Evolutionary conservation across 2,329 filamentous ascomycete species (phyloP).

Genomic region (Apiospora saccharicola): DNA sequence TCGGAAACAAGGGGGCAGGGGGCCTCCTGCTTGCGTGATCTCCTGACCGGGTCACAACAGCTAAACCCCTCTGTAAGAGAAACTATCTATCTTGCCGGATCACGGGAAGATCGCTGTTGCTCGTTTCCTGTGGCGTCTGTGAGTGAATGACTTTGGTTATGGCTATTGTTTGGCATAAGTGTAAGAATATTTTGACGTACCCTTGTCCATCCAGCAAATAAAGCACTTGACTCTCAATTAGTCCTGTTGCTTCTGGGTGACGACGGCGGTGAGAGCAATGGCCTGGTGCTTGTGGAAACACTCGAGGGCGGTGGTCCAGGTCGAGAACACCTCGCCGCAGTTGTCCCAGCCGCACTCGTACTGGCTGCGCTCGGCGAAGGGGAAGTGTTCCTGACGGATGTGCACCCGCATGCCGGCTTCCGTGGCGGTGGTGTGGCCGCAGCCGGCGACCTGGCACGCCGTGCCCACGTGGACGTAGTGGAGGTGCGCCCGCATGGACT

Average conservation of each 20-base stretch:
- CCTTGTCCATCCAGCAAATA: neutral
- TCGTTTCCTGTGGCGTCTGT: neutral
- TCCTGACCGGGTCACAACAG: neutral
- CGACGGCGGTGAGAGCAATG: neutral
- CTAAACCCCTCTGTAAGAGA: neutral
- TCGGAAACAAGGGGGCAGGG: neutral
- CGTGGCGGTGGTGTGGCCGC: neutral
- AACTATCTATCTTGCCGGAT: neutral
- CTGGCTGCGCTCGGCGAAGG: neutral
- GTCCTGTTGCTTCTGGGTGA: neutral
- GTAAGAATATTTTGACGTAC: neutral
- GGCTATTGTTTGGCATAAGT: neutral
- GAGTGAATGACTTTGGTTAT: neutral
- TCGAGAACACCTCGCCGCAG: neutral
- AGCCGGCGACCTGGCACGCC: neutral
- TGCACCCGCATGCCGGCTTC: neutral
- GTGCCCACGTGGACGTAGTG: neutral
- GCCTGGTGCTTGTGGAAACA: neutral
- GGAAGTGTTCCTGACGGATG: neutral
- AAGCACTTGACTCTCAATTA: neutral
- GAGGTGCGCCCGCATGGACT: neutral
- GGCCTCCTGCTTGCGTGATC: neutral
- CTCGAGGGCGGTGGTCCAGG: neutral
- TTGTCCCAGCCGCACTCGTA: neutral
- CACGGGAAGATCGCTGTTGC: too few relatives aligned